Conservation (phyloP, 768 basidiomycete genomes). For the Tricholomella constricta region DNA sequence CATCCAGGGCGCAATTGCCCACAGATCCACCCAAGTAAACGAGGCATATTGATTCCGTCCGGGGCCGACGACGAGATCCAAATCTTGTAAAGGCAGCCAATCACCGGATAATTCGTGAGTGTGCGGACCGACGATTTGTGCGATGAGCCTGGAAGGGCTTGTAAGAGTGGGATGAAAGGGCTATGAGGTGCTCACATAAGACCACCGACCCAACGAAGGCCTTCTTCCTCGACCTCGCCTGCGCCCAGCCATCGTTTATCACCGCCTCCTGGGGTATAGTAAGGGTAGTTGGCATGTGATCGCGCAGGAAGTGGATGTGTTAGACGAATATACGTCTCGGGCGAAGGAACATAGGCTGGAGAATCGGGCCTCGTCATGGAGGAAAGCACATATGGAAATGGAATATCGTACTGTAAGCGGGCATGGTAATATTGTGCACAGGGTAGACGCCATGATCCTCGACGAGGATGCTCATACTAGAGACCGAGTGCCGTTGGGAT, state of each 20-base stretch:
- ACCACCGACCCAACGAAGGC: conserved; percentile 72
- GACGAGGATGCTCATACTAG: conserved; percentile 22
- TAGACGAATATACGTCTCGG: conserved; percentile 43
- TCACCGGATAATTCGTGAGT: conserved; percentile 38
- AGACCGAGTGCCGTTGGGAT: conserved; percentile 10
- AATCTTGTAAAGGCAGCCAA: conserved; percentile 43
- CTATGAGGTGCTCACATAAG: conserved; percentile 45
- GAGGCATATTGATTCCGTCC: conserved; percentile 67
- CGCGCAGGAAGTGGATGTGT: conserved; percentile 57
- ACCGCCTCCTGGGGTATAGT: conserved; percentile 67
- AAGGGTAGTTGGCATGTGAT: conserved; percentile 66
- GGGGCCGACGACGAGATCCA: conserved; percentile 47
- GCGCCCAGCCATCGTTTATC: conserved; percentile 64
- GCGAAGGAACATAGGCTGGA: conserved; percentile 31
- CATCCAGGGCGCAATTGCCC: conserved; percentile 80
- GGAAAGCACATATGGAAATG: background rate
- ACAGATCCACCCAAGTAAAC: conserved; percentile 68
- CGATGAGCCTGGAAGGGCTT: conserved; percentile 51
- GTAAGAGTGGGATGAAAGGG: background rate
- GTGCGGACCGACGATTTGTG: conserved; percentile 54
- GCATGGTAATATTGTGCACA: conserved; percentile 28
- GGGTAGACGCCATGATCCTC: conserved; percentile 51
- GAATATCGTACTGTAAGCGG: conserved; percentile 31
- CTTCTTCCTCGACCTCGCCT: conserved; percentile 55
- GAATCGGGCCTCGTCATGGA: conserved; percentile 21